Evolutionary conservation across 106 monocot genomes (phyloP).

Genomic region (Triglochin maritima): DNA sequence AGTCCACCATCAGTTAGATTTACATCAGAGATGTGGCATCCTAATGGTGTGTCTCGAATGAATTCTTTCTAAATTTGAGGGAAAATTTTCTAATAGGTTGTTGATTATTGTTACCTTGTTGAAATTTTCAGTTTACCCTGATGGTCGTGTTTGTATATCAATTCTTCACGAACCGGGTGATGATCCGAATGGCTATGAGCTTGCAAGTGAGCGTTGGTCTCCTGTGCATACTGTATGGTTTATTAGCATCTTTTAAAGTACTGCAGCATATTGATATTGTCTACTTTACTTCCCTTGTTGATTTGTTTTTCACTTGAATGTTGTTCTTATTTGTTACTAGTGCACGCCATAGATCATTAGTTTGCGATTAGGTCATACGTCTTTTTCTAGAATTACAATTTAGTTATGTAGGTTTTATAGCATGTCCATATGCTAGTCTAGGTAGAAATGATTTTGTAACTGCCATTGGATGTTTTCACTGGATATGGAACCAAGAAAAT

Average conservation of each 20-base stretch:
- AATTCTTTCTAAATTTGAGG: neutral
- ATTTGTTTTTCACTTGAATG: neutral
- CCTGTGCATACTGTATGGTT: conserved; percentile 69
- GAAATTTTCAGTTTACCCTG: conserved; percentile 36
- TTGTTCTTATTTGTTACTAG: neutral
- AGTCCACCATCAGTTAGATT: conserved; percentile 24
- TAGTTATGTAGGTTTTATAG: too few relatives aligned
- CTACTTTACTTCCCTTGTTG: neutral
- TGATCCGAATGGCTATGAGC: conserved; percentile 76
- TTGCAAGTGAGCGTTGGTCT: conserved; percentile 82
- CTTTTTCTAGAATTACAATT: too few relatives aligned
- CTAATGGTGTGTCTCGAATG: conserved; percentile 14
- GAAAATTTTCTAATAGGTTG: neutral
- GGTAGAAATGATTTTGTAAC: too few relatives aligned
- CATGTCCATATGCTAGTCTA: too few relatives aligned
- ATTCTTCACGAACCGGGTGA: conserved; percentile 83
- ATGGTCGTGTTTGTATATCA: conserved; percentile 82
- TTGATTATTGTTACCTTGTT: neutral
- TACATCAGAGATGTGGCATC: conserved; percentile 32
- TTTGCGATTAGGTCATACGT: too few relatives aligned
- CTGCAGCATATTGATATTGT: neutral
- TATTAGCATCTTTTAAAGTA: neutral
- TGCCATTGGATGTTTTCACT: too few relatives aligned
- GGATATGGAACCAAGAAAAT: too few relatives aligned
- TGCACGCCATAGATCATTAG: neutral